These are phyloP conservation scores for Trametes elegans DNA, from an alignment of 768 basidiomycete genomes.

Conservation along the genomic window DNA sequence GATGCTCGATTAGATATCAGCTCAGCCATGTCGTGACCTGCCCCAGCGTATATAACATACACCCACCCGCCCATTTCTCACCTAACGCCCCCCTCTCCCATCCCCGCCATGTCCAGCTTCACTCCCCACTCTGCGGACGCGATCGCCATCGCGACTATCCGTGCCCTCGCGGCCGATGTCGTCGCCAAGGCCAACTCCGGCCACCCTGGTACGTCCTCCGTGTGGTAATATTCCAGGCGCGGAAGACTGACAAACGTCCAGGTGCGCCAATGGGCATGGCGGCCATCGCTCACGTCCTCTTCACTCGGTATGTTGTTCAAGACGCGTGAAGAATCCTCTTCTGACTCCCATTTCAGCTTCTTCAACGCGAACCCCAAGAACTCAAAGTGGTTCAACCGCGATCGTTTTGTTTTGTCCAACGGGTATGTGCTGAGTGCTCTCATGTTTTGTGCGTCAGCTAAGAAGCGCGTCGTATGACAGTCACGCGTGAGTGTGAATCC, in stretches of 20 bases:
- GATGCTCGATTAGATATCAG: constrained; percentile 23
- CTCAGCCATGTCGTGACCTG: constrained; percentile 5
- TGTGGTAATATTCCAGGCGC: not conserved
- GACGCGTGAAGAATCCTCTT: constrained; percentile 14
- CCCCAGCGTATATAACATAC: constrained; percentile 11
- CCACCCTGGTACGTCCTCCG: constrained; percentile 65
- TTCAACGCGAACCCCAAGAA: constrained; percentile 85
- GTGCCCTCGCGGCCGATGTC: constrained; percentile 72
- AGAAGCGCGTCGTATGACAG: constrained; percentile 35
- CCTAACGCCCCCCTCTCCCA: constrained; percentile 15
- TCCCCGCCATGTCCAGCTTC: constrained; percentile 41
- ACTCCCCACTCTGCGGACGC: constrained; percentile 44
- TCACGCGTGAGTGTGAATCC: constrained; percentile 61
- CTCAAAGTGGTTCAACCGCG: constrained; percentile 94
- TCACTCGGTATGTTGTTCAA: constrained; percentile 56
- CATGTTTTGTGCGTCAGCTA: not conserved
- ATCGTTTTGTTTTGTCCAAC: constrained; percentile 96
- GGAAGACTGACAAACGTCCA: constrained; percentile 28
- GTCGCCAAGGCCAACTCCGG: constrained; percentile 91
- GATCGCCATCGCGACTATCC: constrained; percentile 67
- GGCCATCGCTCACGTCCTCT: constrained; percentile 77
- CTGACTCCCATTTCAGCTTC: constrained; percentile 49
- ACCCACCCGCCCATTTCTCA: constrained; percentile 17
- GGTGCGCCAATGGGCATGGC: constrained; percentile 96
- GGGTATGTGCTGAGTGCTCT: constrained; percentile 53